A percentile compares a stretch with the other conserved stretches of the same genome.
phyloP scores from a whole-genome alignment of 208 protist species.

The Wallacemonas collosoma region DNA sequence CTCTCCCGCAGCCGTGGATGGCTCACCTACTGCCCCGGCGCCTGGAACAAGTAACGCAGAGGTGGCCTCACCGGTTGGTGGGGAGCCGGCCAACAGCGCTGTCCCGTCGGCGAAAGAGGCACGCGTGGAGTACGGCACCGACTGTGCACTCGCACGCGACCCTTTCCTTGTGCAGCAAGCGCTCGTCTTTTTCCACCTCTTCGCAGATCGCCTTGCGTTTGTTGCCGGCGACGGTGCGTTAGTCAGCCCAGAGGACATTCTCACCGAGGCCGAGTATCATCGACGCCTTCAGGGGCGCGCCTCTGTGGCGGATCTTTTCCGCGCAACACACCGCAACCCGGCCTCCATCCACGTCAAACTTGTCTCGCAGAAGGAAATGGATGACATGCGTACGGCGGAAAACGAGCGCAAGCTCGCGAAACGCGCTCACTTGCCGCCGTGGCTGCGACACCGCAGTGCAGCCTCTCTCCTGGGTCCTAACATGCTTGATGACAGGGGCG shows the following conservation, averaged over 20 bases:
- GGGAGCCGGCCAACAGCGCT: neutral
- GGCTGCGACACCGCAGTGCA: slow-evolving; percentile 42
- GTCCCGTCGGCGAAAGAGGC: neutral
- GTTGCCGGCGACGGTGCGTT: slow-evolving; percentile 60
- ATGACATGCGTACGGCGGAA: slow-evolving; percentile 36
- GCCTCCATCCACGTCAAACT: slow-evolving; percentile 56
- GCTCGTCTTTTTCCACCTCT: slow-evolving; percentile 74
- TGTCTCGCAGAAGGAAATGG: slow-evolving; percentile 47
- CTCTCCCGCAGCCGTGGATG: neutral
- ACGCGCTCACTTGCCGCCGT: slow-evolving; percentile 76
- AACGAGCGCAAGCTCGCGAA: slow-evolving; percentile 76
- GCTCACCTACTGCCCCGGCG: too few species aligned
- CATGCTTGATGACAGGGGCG: slow-evolving; percentile 2
- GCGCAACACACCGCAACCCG: slow-evolving; percentile 73
- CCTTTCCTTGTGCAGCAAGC: slow-evolving; percentile 90
- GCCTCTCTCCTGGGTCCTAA: slow-evolving; percentile 2
- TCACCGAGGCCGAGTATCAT: slow-evolving; percentile 78
- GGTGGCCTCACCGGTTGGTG: neutral
- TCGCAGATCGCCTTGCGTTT: slow-evolving; percentile 62
- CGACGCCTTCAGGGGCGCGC: slow-evolving; percentile 55
- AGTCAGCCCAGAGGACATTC: slow-evolving; percentile 71
- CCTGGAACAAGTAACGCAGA: too few species aligned
- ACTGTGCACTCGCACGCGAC: slow-evolving; percentile 64
- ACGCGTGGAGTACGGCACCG: slow-evolving; percentile 2
- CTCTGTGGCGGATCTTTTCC: slow-evolving; percentile 76